phyloP scores from a whole-genome alignment of 192 early-diverging fungal species.

The Haplosporangium gracile region DNA sequence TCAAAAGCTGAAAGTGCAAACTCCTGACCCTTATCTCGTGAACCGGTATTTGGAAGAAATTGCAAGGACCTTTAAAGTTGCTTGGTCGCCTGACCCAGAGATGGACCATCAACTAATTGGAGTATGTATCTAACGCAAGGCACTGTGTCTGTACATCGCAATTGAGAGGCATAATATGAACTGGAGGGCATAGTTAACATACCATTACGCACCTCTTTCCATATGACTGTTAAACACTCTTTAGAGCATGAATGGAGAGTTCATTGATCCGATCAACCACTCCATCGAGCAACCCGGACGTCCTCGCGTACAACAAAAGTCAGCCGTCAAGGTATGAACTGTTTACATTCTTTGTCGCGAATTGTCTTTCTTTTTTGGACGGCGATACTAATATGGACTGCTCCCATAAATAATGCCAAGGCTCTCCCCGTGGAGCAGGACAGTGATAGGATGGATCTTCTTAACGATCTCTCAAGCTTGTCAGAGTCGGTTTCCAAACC shows the following conservation, averaged over 20 bases:
- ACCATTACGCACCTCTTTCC: background rate
- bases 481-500: slow-evolving; percentile 36
- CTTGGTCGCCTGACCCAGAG: slow-evolving; percentile 71
- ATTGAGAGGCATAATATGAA: background rate
- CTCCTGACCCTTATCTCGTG: slow-evolving; percentile 86
- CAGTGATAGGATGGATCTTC: slow-evolving; percentile 27
- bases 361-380: background rate
- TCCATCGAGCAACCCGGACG: slow-evolving; percentile 23
- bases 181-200: background rate
- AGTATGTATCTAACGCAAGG: slow-evolving; percentile 12
- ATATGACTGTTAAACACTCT: background rate
- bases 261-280: slow-evolving; percentile 44
- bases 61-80: slow-evolving; percentile 82
- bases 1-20: slow-evolving; percentile 81
- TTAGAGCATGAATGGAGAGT: slow-evolving; percentile 40
- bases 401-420: background rate
- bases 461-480: slow-evolving; percentile 19
- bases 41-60: slow-evolving; percentile 91
- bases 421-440: slow-evolving; percentile 24
- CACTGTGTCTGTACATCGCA: background rate
- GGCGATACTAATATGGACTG: no score
- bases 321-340: slow-evolving; percentile 18
- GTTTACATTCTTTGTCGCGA: background rate
- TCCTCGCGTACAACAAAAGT: slow-evolving; percentile 10
- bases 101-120: slow-evolving; percentile 57